Evolutionary conservation across 1,284 basidiomycete genomes (phyloP), one percentile per base, ranked within the genome.

Genomic region (Inonotus obliquus): DNA sequence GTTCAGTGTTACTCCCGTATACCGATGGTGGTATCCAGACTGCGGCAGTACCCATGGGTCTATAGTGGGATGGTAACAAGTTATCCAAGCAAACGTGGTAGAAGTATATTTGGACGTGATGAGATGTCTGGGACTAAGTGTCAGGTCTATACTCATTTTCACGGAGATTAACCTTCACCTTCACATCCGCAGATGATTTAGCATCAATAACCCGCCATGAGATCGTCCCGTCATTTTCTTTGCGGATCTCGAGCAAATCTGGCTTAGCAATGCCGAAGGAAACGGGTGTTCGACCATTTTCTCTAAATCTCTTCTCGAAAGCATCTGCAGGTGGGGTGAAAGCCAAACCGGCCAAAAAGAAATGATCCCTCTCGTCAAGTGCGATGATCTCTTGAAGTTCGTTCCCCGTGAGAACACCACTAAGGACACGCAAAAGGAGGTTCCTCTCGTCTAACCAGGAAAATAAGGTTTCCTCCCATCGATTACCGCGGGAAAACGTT

Each of bases 131-230:
- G 2, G 54, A 52, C 44, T 25, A 13, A 19, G 44, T 57, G 47
- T 45, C 41, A 45, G 41, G 14, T 45, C 17, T 32, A 4, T 32
- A 32, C 32, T 4, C 17, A 13, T 45, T 5, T 5, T 45, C 13
- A 17, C 17, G 2, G 19, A 41, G 13, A 44, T 7, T 44, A 27
- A 29, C 27, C 54, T 25, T 23, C 21, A 64, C 76, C 74, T 80
- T 81, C 37, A 79, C 74, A 37, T 68, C 62, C 65, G 72, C 72
- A 7, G 75, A 80, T 1, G 75, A 74, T 68, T 83, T 79, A 17
- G 81, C 82, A 70, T 77, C 81, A 54, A 84, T 77, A 38, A 84
- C 78, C 67, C 77, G 80, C 77, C 81, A 82, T 5, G 19, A 47
- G 6, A 74, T 65, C 7, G 77, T 72, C 1, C 76, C 75, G 39